Evolutionary conservation across 1,284 basidiomycete genomes (phyloP).

Genomic region (Clitocybe nebularis): DNA sequence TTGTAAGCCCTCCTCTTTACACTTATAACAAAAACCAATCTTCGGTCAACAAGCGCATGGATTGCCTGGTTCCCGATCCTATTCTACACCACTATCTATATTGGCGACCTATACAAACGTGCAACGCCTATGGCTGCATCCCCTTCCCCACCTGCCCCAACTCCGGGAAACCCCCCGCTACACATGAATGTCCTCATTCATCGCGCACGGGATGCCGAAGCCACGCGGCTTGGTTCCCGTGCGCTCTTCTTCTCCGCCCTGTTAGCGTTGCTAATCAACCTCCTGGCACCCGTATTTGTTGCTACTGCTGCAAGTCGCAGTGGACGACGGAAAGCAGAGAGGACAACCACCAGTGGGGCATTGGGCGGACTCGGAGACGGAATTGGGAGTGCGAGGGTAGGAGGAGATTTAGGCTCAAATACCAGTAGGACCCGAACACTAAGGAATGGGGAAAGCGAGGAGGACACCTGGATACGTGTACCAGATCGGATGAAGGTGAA

Average conservation of each 20-base stretch:
- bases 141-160: slow-evolving; percentile 18
- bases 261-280: slow-evolving; percentile 65
- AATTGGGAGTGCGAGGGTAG: background rate
- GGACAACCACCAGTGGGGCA: background rate
- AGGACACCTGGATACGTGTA: slow-evolving; percentile 19
- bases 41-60: slow-evolving; percentile 50
- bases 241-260: slow-evolving; percentile 79
- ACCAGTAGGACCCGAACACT: slow-evolving; percentile 7
- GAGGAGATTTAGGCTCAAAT: slow-evolving; percentile 19
- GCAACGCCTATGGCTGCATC: slow-evolving; percentile 28
- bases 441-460: background rate
- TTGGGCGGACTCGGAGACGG: slow-evolving; percentile 1
- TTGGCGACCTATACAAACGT: slow-evolving; percentile 80
- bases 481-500: slow-evolving; percentile 47
- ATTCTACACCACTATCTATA: slow-evolving; percentile 85
- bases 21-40: background rate
- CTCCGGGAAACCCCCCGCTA: background rate
- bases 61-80: slow-evolving; percentile 88
- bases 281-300: slow-evolving; percentile 74
- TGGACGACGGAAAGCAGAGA: background rate
- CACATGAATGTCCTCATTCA: slow-evolving; percentile 13
- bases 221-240: slow-evolving; percentile 79
- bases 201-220: slow-evolving; percentile 54
- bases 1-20: slow-evolving; percentile 54
- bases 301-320: slow-evolving; percentile 17